Evolutionary conservation across 2,329 filamentous ascomycete species (phyloP).

Genomic region (Aspergillus chevalieri): DNA sequence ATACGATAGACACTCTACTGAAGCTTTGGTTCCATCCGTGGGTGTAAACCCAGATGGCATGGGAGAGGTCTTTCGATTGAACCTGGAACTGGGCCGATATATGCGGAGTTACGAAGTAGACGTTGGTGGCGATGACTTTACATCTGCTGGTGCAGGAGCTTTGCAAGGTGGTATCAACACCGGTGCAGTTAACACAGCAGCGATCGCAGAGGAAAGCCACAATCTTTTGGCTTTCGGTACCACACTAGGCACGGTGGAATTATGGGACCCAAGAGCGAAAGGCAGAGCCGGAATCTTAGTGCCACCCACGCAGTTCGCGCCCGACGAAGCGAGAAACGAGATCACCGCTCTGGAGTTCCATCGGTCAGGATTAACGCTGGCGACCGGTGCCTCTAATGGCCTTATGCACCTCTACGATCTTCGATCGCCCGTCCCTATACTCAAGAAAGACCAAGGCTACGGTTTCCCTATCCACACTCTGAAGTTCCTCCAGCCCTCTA

Average conservation of each 20-base stretch:
- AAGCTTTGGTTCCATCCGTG: constrained; percentile 80
- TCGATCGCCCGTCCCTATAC: constrained; percentile 73
- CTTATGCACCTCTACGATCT: constrained; percentile 88
- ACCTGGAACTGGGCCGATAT: constrained; percentile 84
- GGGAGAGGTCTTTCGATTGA: constrained; percentile 89
- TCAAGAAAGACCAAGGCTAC: constrained; percentile 94
- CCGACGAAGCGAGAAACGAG: constrained; percentile 46
- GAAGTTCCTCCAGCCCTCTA: constrained; percentile 59
- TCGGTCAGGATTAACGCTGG: constrained; percentile 74
- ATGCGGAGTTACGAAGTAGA: constrained; percentile 92
- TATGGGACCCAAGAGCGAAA: constrained; percentile 87
- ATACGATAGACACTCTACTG: constrained; percentile 75
- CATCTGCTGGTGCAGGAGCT: constrained; percentile 60
- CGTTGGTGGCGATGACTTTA: constrained; percentile 74
- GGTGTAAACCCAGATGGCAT: constrained; percentile 78
- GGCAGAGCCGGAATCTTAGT: constrained; percentile 72
- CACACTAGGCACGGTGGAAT: constrained; percentile 88
- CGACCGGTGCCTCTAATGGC: constrained; percentile 80
- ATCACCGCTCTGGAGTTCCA: constrained; percentile 86
- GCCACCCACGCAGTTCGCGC: constrained; percentile 41
- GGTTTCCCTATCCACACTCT: constrained; percentile 87
- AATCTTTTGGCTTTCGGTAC: constrained; percentile 91
- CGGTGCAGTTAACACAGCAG: constrained; percentile 79
- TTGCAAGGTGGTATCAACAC: constrained; percentile 81
- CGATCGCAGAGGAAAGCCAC: constrained; percentile 82